Evolutionary conservation across 768 basidiomycete genomes (phyloP), one percentile per base, ranked within the genome.

Genomic region (Suillus fuscotomentosus): DNA sequence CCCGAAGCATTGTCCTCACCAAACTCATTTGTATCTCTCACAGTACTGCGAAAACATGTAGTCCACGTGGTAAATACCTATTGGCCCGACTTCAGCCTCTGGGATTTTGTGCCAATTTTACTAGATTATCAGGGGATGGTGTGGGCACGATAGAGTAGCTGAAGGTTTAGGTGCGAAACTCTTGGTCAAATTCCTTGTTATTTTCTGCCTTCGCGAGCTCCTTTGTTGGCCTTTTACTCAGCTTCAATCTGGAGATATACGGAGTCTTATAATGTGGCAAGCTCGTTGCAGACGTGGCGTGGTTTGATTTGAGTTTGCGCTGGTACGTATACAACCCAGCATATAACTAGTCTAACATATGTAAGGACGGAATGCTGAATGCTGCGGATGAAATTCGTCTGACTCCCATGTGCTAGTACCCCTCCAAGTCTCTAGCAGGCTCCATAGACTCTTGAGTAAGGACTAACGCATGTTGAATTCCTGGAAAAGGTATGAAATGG

Each of bases 81-180:
- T 71, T 99, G 97, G 97, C 97, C 97, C 0, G 90, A 95, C 62
- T 97, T 97, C 71, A 91, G 95, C 5, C 72, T 98, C 3, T 81
- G 85, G 63, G 92, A 99, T 67, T 86, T 99, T 69, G 75, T 97
- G 27, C 94, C 94, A 1, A 88, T 99, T 60, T 77, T 99, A 22
- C 80, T 99, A 51, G 89, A 92, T 60, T 98, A 89, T 76, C 97
- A 99, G 75, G 84, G 60, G 80, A 83, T 22, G 83, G 80, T 69
- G 79, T 81, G 20, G 75, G 79, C 24, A 81, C 78, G 8, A 73
- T 85, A 24, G 71, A 77, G 9, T 86, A 81, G 9, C 67, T 66
- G 45, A 68, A 70, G 15, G 73, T 77, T n/a, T 64, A 68, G 3
- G 69, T 70, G 31, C 31, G 78, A 10, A 82, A 83, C 41, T 82